Percentiles rank a stretch among this genome's conserved stretches.
These are phyloP conservation scores for Ustilago cynodontis DNA, from an alignment of 1,284 basidiomycete species.

Conservation along the genomic window DNA sequence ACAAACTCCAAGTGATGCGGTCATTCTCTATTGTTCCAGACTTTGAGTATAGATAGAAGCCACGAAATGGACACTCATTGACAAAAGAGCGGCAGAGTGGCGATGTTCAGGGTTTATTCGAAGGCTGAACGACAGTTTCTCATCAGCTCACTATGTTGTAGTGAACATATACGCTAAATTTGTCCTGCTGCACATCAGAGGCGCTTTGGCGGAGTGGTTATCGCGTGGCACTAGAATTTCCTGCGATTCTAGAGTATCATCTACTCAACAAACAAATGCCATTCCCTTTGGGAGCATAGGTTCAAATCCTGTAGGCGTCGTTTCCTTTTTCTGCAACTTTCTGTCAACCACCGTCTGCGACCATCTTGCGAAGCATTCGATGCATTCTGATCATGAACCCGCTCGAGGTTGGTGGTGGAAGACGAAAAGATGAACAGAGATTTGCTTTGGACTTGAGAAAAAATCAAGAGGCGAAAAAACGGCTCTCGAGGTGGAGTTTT, in stretches of 20 bases:
- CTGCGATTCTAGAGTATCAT: conserved; percentile 22
- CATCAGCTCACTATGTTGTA: too few species aligned
- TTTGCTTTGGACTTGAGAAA: too few species aligned
- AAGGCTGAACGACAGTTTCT: too few species aligned
- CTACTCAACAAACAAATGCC: conserved; percentile 36
- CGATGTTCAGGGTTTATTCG: too few species aligned
- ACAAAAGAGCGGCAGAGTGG: too few species aligned
- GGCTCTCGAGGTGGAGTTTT: too few species aligned
- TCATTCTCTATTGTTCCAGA: too few species aligned
- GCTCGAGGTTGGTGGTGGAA: too few species aligned
- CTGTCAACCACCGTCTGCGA: too few species aligned
- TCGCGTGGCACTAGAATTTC: conserved; percentile 50
- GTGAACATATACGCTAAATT: not conserved
- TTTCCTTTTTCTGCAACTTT: conserved; percentile 19
- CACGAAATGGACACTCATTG: not conserved
- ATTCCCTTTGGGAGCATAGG: conserved; percentile 52
- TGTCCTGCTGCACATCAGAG: not conserved
- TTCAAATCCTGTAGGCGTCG: conserved; percentile 52
- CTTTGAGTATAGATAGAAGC: not conserved
- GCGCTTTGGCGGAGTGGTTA: conserved; percentile 52
- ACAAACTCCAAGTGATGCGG: not conserved
- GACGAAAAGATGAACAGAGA: too few species aligned
- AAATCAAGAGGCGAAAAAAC: too few species aligned
- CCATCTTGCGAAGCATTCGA: not conserved
- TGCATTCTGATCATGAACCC: too few species aligned